Evolutionary conservation across 225 moss, liverwort and hornwort species (phyloP).

Genomic region (Lunularia cruciata): DNA sequence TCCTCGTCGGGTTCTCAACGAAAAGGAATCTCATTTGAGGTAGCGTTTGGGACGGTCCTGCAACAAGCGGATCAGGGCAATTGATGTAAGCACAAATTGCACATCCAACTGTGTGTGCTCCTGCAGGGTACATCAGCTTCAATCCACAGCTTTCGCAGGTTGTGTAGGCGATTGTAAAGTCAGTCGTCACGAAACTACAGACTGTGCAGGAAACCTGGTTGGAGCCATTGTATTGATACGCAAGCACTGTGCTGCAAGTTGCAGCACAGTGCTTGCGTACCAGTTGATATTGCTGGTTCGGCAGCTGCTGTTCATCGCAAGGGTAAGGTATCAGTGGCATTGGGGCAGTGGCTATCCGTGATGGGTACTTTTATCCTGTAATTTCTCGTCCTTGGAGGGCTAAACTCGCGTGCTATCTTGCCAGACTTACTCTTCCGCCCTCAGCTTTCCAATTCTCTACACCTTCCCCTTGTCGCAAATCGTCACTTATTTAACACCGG

Average conservation of each 20-base stretch:
- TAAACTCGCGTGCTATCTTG: too few species aligned
- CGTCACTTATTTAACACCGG: too few species aligned
- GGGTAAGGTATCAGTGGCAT: constrained; percentile 61
- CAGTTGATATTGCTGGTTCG: constrained; percentile 59
- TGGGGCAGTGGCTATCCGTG: too few species aligned
- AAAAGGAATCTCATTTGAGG: too few species aligned
- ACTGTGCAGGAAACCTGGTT: constrained; percentile 78
- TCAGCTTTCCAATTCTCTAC: too few species aligned
- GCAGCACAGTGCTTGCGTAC: too few species aligned
- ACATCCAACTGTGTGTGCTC: constrained; percentile 83
- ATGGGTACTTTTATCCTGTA: too few species aligned
- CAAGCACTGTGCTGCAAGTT: constrained; percentile 70
- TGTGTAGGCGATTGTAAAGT: constrained; percentile 65
- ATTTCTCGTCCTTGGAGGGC: too few species aligned
- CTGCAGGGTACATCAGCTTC: constrained; percentile 76
- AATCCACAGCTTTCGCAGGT: constrained; percentile 73
- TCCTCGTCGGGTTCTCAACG: constrained; percentile 82
- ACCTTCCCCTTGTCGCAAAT: too few species aligned
- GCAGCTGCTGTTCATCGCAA: constrained; percentile 25
- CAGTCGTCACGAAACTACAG: constrained; percentile 69
- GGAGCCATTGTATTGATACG: constrained; percentile 71
- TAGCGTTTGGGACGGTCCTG: constrained; percentile 41
- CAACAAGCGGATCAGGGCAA: constrained; percentile 17
- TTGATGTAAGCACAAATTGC: constrained; percentile 75
- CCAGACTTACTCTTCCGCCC: too few species aligned